Evolutionary conservation across 371 early-diverging fungal genomes (phyloP).

Genomic region (Mucor piriformis): DNA sequence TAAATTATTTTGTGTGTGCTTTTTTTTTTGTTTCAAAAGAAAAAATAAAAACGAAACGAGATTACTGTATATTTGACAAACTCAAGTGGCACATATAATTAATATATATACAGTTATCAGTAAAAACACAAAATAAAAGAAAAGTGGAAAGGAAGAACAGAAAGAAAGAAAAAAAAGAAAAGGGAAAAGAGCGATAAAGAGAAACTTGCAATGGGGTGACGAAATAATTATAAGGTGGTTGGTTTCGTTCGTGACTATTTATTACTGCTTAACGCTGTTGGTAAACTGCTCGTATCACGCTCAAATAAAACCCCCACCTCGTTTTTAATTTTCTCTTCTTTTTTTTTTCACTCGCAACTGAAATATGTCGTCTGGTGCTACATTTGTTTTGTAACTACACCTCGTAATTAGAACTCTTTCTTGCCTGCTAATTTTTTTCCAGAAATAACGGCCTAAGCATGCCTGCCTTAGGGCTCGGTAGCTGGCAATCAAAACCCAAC

Average conservation of each 20-base stretch:
- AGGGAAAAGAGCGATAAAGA: conserved; percentile 1
- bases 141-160: not conserved
- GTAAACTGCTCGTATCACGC: not conserved
- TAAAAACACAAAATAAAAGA: conserved; percentile 5
- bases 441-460: conserved; percentile 35
- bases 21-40: not conserved
- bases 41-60: not conserved
- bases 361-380: conserved; percentile 9
- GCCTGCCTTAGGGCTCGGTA: conserved; percentile 41
- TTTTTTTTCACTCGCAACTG: not conserved
- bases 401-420: not conserved
- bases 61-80: conserved; percentile 3
- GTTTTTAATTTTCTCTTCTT: not conserved
- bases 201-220: not conserved
- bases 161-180: conserved; percentile 6
- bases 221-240: conserved; percentile 2
- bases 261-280: not conserved
- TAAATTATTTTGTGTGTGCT: not conserved
- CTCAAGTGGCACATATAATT: conserved; percentile 8
- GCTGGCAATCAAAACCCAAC: conserved; percentile 48
- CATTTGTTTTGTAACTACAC: not conserved
- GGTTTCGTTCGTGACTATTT: not conserved
- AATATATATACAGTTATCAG: not conserved
- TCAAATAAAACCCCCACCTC: conserved; percentile 1
- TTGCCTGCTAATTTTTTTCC: not conserved